These are phyloP conservation scores for Murraya paniculata DNA, from an alignment of 345 rosid species.

Conservation along the genomic window DNA sequence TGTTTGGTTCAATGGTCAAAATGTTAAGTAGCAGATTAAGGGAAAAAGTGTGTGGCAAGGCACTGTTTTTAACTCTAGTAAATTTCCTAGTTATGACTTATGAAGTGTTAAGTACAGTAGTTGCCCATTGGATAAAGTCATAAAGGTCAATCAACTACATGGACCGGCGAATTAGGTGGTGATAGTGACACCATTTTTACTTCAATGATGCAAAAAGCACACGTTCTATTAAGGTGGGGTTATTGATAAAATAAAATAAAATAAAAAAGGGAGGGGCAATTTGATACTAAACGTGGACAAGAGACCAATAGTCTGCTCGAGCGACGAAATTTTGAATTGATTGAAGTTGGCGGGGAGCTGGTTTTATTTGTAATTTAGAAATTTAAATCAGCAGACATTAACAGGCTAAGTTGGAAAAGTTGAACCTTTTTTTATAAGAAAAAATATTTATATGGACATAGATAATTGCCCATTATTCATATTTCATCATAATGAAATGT, in stretches of 20 bases:
- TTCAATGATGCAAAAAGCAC: not conserved
- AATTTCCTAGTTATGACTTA: too few relatives aligned
- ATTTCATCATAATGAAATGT: not conserved
- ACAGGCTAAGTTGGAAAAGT: not conserved
- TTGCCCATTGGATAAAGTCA: not conserved
- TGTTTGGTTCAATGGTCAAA: slow-evolving; percentile 34
- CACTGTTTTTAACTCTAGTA: not conserved
- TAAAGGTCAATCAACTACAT: not conserved
- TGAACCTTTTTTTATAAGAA: not conserved
- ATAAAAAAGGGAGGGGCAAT: too few relatives aligned
- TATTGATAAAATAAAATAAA: too few relatives aligned
- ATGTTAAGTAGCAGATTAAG: not conserved
- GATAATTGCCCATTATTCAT: not conserved
- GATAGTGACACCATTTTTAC: not conserved
- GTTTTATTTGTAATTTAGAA: not conserved
- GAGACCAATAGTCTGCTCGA: not conserved
- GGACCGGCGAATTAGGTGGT: not conserved
- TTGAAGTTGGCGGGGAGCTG: slow-evolving; percentile 25
- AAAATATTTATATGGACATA: not conserved
- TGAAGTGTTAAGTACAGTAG: not conserved
- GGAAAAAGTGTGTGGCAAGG: not conserved
- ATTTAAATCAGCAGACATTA: not conserved
- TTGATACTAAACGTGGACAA: not conserved
- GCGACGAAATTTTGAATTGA: slow-evolving; percentile 16
- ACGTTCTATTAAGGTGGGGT: too few relatives aligned